phyloP scores from a whole-genome alignment of 768 basidiomycete genomes.

The Auriscalpium vulgare region DNA sequence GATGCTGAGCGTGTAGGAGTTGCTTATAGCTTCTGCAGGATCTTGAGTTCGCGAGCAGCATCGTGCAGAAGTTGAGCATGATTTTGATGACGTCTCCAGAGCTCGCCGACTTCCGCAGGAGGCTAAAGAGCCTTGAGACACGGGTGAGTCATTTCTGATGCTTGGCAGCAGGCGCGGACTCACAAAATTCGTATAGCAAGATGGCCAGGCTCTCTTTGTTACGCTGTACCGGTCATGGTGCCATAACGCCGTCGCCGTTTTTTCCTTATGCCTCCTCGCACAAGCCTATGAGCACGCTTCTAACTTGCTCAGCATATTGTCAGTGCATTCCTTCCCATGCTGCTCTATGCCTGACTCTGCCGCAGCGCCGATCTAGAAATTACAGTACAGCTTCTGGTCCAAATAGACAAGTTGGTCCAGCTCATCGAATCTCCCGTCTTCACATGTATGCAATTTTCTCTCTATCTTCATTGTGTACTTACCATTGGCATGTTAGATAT shows the following conservation, averaged over 20 bases:
- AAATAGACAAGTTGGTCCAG: conserved; percentile 96
- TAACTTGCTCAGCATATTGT: conserved; percentile 94
- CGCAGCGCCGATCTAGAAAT: conserved; percentile 91
- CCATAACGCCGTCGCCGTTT: conserved; percentile 94
- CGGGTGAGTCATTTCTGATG: conserved; percentile 46
- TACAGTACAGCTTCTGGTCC: conserved; percentile 89
- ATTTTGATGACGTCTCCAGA: conserved; percentile 96
- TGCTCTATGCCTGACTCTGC: not conserved
- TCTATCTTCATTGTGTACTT: not conserved
- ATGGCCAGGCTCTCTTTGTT: conserved; percentile 92
- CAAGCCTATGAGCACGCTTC: conserved; percentile 99
- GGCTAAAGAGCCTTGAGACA: conserved; percentile 88
- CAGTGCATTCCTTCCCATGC: conserved; percentile 22
- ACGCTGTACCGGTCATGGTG: conserved; percentile 97
- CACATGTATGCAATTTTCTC: conserved; percentile 56
- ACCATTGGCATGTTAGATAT: conserved; percentile 40
- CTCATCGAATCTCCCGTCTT: conserved; percentile 98
- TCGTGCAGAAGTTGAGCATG: conserved; percentile 95
- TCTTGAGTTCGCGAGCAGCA: conserved; percentile 94
- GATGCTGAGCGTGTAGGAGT: not conserved
- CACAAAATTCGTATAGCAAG: conserved; percentile 49
- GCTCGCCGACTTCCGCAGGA: conserved; percentile 86
- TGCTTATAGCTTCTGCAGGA: conserved; percentile 43
- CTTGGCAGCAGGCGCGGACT: not conserved
- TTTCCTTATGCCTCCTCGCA: conserved; percentile 91